These are phyloP conservation scores for Trichothecium roseum DNA, from an alignment of 2,329 filamentous ascomycete genomes.

Conservation along the genomic window DNA sequence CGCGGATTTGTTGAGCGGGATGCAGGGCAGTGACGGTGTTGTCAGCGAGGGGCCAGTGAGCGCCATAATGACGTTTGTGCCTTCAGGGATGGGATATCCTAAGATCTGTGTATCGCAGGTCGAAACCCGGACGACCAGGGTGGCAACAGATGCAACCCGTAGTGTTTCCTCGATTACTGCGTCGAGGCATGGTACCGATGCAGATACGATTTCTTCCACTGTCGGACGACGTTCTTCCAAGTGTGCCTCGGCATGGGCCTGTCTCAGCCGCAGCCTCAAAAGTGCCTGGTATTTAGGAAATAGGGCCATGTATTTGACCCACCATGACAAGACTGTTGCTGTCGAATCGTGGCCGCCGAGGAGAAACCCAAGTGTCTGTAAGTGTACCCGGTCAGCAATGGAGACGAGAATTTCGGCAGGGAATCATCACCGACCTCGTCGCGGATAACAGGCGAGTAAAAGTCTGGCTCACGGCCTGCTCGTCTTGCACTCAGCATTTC, in stretches of 20 bases:
- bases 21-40: constrained; percentile 10
- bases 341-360: constrained; percentile 19
- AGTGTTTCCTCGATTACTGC: constrained; percentile 25
- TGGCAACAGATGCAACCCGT: constrained; percentile 17
- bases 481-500: constrained; percentile 20
- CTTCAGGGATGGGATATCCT: constrained; percentile 21
- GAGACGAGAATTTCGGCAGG: not conserved
- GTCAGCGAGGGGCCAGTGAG: constrained; percentile 18
- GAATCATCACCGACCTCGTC: constrained; percentile 19
- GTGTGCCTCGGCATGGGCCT: constrained; percentile 11
- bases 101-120: constrained; percentile 21
- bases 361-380: constrained; percentile 15
- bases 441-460: constrained; percentile 19
- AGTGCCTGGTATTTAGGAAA: constrained; percentile 12
- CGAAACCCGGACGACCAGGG: constrained; percentile 18
- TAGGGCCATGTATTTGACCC: constrained; percentile 15
- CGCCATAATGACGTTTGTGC: constrained; percentile 18
- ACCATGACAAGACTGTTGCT: constrained; percentile 16
- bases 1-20: no score
- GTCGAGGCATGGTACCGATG: constrained; percentile 23
- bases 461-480: constrained; percentile 17
- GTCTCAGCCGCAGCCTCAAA: constrained; percentile 14
- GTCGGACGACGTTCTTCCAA: constrained; percentile 15
- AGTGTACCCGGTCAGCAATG: not conserved
- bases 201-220: constrained; percentile 15